phyloP scores from a whole-genome alignment of 2,329 filamentous ascomycete genomes.

The Sporothrix protearum region DNA sequence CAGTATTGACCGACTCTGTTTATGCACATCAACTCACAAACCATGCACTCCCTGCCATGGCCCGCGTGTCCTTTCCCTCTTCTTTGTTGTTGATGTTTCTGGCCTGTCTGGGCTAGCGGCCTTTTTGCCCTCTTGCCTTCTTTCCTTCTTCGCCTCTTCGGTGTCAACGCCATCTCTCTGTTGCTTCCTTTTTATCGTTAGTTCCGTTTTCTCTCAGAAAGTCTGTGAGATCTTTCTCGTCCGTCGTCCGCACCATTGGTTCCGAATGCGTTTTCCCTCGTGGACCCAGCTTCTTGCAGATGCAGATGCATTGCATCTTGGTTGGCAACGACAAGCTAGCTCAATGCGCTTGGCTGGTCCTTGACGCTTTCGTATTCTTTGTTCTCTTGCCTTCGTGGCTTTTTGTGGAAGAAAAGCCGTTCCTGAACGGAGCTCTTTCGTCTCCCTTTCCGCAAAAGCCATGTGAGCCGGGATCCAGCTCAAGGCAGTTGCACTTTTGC shows the following conservation, averaged over 20 bases:
- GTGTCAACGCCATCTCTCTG: background rate
- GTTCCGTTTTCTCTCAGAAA: too few species aligned
- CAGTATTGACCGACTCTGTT: too few species aligned
- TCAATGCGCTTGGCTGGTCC: background rate
- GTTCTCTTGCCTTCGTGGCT: background rate
- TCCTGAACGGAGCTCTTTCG: background rate
- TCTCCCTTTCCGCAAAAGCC: constrained; percentile 6
- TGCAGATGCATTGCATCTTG: background rate
- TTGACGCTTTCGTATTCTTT: constrained; percentile 3
- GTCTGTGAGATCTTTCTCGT: background rate
- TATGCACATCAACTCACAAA: background rate
- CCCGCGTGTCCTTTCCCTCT: background rate
- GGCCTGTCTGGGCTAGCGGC: background rate
- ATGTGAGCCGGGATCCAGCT: background rate
- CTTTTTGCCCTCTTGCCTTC: too few species aligned
- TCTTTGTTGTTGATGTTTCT: background rate
- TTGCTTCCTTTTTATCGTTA: background rate
- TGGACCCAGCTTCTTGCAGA: background rate
- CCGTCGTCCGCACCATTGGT: background rate
- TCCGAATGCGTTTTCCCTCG: background rate
- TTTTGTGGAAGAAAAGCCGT: background rate
- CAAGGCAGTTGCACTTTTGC: background rate
- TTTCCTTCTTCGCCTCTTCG: background rate
- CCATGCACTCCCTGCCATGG: background rate
- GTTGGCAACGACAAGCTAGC: background rate